Evolutionary conservation across 805 yeast species (phyloP).

Genomic region (Wickerhamomyces tratensis): DNA sequence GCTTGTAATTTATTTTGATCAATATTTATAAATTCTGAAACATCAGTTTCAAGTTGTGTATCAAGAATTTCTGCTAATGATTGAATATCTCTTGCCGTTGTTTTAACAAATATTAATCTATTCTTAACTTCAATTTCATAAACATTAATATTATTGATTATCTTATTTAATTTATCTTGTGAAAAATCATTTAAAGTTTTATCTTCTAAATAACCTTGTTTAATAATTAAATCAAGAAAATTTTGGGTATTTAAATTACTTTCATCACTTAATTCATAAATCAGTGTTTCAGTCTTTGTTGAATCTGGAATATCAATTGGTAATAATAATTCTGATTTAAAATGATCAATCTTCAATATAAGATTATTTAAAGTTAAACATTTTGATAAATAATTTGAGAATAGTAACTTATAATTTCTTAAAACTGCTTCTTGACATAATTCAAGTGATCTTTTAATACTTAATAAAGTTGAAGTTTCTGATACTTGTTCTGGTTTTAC

Average conservation of each 20-base stretch:
- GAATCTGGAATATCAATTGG: conserved; percentile 1
- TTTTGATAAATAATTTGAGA: conserved; percentile 16
- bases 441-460: conserved; percentile 21
- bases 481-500: conserved; percentile 7
- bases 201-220: no score
- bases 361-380: conserved; percentile 11
- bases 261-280: no score
- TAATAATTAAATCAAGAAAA: no score
- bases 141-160: conserved; percentile 5
- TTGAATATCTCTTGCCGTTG: conserved; percentile 4
- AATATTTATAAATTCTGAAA: no score
- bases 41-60: neutral
- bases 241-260: no score
- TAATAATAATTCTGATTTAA: neutral
- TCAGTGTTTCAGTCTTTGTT: no score
- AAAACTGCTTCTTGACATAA: conserved; percentile 22
- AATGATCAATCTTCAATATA: conserved; percentile 3
- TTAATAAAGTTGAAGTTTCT: conserved; percentile 22
- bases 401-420: conserved; percentile 20
- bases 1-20: neutral
- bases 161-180: no score
- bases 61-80: conserved; percentile 4
- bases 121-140: conserved; percentile 6
- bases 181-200: no score
- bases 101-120: conserved; percentile 4